Base-by-base conservation (phyloP, 2,329 filamentous ascomycete genomes). In the Fonsecaea pugnacius region DNA sequence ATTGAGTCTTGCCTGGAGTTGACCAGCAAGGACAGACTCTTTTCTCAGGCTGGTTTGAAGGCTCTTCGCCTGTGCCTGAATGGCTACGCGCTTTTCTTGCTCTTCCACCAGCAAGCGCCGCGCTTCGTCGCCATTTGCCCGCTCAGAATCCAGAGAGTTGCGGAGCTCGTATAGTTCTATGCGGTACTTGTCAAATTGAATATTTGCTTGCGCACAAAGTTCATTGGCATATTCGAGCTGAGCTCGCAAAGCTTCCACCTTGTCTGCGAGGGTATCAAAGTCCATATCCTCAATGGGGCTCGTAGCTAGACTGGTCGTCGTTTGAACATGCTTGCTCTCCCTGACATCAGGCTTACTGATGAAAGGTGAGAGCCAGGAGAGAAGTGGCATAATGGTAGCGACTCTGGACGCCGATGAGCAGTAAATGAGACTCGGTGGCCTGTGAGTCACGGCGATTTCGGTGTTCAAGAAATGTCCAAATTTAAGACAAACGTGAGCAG, bases 181-280 rank as follows among this genome's bases (percentile, higher is more conserved):
- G 33, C 59, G 60, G 33, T 66, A 60, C 27, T 60, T 62, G 40
- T 62, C 58, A 51, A 66, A 56, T 52, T 66, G 58, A n/a, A 64
- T n/a, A 30, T 68, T 65, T 8, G 66, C 66, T 57, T 67, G 56
- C n/a, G 63, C 63, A 46, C 60, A 65, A 18, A 67, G 54, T 18
- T 67, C 59, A 33, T 50, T n/a, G 14, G 64, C 64, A 43, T 59
- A 54, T 14, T 51, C 58, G 3, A 64, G 58, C 38, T 68, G 59
- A 14, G 18, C 30, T 21, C 62, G 64, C 3, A 68, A 27, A n/a
- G 54, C 51, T 48, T 66, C 64, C 18, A 68, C 57, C 27, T 59
- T 58, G 36, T 66, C 62, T 12, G 64, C 66, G 18, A 68, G 52
- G n/a, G 60, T 30, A 4, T 63, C 62, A 27, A 68, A 66, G 54